A percentile compares a stretch with the other conserved stretches of the same genome.
phyloP scores from a whole-genome alignment of 768 basidiomycete genomes.

The Macrocybe gigantea region DNA sequence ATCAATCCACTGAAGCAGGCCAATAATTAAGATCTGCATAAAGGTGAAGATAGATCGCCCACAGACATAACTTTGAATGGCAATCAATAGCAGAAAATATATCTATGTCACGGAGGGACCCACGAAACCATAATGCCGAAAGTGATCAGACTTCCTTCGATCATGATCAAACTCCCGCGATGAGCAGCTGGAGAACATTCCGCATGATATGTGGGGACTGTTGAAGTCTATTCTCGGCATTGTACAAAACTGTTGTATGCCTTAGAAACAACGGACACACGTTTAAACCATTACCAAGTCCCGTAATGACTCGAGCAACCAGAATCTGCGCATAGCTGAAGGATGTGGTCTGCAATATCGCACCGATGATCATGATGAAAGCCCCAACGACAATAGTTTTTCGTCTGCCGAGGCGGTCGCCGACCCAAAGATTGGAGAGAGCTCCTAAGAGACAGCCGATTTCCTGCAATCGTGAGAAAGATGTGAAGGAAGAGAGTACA shows the following conservation, averaged over 20 bases:
- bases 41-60: background rate
- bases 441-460: slow-evolving; percentile 62
- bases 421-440: slow-evolving; percentile 53
- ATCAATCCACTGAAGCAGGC: slow-evolving; percentile 46
- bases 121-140: slow-evolving; percentile 61
- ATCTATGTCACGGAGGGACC: slow-evolving; percentile 17
- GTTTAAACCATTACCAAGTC: slow-evolving; percentile 62
- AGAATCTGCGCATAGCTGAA: slow-evolving; percentile 57
- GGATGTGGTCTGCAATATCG: slow-evolving; percentile 52
- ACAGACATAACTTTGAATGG: slow-evolving; percentile 7
- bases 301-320: slow-evolving; percentile 54
- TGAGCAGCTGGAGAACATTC: slow-evolving; percentile 58
- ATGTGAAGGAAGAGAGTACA: background rate
- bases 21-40: background rate
- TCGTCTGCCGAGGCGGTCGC: slow-evolving; percentile 55
- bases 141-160: slow-evolving; percentile 59
- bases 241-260: background rate
- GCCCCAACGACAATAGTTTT: slow-evolving; percentile 54
- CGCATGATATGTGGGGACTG: slow-evolving; percentile 58
- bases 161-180: slow-evolving; percentile 58
- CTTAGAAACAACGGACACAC: slow-evolving; percentile 21
- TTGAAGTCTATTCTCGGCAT: slow-evolving; percentile 42
- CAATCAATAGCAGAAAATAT: slow-evolving; percentile 1
- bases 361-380: slow-evolving; percentile 56
- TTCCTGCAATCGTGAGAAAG: slow-evolving; percentile 31